Evolutionary conservation across 306 rosid species (phyloP).

Genomic region (Boehmeria nivea): DNA sequence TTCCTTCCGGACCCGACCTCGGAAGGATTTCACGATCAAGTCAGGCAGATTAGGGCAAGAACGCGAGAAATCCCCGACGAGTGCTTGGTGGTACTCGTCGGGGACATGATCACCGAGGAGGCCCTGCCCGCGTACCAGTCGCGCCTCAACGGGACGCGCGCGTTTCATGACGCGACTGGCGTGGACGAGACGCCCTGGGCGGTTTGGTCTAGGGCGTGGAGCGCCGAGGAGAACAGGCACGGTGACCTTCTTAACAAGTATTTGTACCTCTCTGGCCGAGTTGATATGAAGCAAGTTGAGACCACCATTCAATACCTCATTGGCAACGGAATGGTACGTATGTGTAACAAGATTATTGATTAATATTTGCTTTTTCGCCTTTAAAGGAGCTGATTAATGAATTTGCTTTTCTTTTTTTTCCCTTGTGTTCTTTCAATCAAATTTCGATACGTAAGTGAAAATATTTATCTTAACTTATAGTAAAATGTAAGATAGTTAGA

Average conservation of each 20-base stretch:
- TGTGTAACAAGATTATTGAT: too few relatives aligned
- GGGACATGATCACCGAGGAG: constrained; percentile 1
- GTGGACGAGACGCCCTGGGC: background rate
- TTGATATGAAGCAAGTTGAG: background rate
- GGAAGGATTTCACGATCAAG: background rate
- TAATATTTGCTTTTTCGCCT: too few relatives aligned
- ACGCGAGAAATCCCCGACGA: background rate
- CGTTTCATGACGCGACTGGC: background rate
- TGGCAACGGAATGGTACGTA: background rate
- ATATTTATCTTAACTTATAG: too few relatives aligned
- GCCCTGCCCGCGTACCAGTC: background rate
- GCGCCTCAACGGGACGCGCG: background rate
- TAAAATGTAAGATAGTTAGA: too few relatives aligned
- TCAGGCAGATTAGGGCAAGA: background rate
- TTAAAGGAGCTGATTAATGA: too few relatives aligned
- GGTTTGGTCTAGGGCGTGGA: background rate
- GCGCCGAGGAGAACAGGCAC: constrained; percentile 1
- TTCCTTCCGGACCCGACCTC: background rate
- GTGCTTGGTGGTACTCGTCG: background rate
- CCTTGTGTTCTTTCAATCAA: too few relatives aligned
- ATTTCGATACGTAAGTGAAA: too few relatives aligned
- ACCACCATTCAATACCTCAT: background rate
- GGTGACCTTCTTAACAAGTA: constrained; percentile 1
- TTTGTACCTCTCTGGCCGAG: background rate
- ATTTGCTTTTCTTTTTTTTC: too few relatives aligned